Evolutionary conservation across 2,329 filamentous ascomycete species (phyloP), one percentile per base, ranked within the genome.

Genomic region (Neurospora sp.): DNA sequence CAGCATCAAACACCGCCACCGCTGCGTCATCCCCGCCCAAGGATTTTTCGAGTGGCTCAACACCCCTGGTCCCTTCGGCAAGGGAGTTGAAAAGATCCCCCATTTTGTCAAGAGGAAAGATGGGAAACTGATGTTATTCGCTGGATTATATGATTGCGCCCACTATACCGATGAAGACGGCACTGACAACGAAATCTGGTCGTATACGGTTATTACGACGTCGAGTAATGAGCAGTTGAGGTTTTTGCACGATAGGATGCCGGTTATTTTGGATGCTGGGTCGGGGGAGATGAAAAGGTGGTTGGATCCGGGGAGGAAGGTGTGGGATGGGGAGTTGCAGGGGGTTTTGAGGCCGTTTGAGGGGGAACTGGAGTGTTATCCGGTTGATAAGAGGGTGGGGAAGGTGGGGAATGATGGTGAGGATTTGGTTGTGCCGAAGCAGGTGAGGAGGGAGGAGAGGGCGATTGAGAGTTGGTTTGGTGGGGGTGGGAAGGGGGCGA

Each of bases 31-130:
- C 10, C 78, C 97, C 6, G 93, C 92, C 10, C 91, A 97, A 79
- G 96, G 96, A 1, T 99, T 98, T 80, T 99, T 93, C 77, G 96
- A 99, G 80, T 98, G 96, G 96, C 82, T 96, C 71, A 95, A 95
- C 80, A 92, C 90, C 76, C 10, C 19, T n/a, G 46, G 46, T 33
- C 23, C 43, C 11, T 33, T 62, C 19, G 90, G 76, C 69, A 84
- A 43, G 17, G 66, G 67, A 11, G 94, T 91, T 74, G 91, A 96
- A 69, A 96, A 93, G 80, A 82, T 95, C 1, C 95, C 96, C 11
- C 89, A 98, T 79, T 97, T 89, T 76, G 87, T 93, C 28, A 94
- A 90, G 80, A 85, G 93, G 38, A 91, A 89, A 74, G 95, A 98
- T 78, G 92, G 91, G 0, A 86, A 89, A 75, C 81, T 97, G 75